These are phyloP conservation scores for Kwoniella botswanensis DNA, from an alignment of 768 basidiomycete species.

Conservation along the genomic window DNA sequence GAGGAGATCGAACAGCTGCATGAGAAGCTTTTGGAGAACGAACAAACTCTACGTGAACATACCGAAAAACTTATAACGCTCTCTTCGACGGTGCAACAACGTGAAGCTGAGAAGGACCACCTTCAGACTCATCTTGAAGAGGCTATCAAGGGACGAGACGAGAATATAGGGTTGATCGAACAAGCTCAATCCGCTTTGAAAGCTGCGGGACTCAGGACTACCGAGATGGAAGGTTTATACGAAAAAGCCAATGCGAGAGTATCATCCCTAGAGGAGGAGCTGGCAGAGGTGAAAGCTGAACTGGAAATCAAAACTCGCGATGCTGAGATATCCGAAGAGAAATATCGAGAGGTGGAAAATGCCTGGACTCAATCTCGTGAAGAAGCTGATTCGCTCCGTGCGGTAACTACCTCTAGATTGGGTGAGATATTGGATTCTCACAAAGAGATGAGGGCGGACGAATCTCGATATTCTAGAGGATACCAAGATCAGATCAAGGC, in stretches of 20 bases:
- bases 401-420: slow-evolving; percentile 80
- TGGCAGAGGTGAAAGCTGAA: slow-evolving; percentile 79
- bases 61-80: slow-evolving; percentile 74
- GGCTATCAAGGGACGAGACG: slow-evolving; percentile 71
- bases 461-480: slow-evolving; percentile 74
- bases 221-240: slow-evolving; percentile 77
- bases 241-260: slow-evolving; percentile 73
- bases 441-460: slow-evolving; percentile 79
- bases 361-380: slow-evolving; percentile 89
- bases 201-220: slow-evolving; percentile 74
- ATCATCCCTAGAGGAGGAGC: slow-evolving; percentile 71
- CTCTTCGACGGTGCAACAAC: slow-evolving; percentile 74
- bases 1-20: slow-evolving; percentile 75
- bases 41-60: slow-evolving; percentile 74
- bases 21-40: slow-evolving; percentile 66
- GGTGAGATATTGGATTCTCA: slow-evolving; percentile 88
- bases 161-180: slow-evolving; percentile 85
- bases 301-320: slow-evolving; percentile 76
- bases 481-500: slow-evolving; percentile 82
- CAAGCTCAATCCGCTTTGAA: slow-evolving; percentile 79
- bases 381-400: slow-evolving; percentile 87
- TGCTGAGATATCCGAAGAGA: slow-evolving; percentile 69
- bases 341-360: slow-evolving; percentile 81
- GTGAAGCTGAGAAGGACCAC: slow-evolving; percentile 75
- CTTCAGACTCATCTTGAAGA: slow-evolving; percentile 74